Evolutionary conservation across 306 rosid genomes (phyloP), one percentile per base, ranked within the genome.

Genomic region (Acacia crassicarpa): DNA sequence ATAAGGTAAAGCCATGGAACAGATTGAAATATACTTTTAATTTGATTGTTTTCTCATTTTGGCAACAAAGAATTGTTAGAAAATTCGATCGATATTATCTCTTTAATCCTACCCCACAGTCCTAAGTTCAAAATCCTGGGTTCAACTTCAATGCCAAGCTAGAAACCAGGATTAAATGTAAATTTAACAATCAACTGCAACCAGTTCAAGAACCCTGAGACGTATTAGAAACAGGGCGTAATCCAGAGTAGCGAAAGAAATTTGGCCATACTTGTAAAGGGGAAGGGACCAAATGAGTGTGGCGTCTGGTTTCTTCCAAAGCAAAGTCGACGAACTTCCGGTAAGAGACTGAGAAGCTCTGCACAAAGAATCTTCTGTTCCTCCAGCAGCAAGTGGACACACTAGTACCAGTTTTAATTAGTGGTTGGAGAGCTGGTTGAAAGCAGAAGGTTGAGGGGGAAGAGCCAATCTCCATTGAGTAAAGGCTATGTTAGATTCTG

Each of bases 221-320:
- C 5, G 15, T 40, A 33, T 22, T 66, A 27, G 25, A 73, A 41
- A 78, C 45, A 13, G 25, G 22, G n/a, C 16, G 15, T 10, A 79
- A 59, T 38, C 59, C 23, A 79, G 38, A 69, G n/a, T 30, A 44
- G n/a, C 23, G n/a, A 13, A n/a, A 71, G 5, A 22, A 22, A n/a
- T n/a, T 8, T 0, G 19, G 32, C 7, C 5, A 38, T 59, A 85
- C 90, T 86, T 84, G 85, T 8, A 87, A 73, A 77, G 90, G 90
- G 8, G 90, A 87, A 59, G 90, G 81, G 77, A 73, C 35, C 83
- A 87, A 82, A 54, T 58, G 70, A 9, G 76, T 77, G 73, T 72
- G 86, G 79, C 75, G 78, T 66, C 5, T 76, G 56, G 90, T 87
- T 82, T 87, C 79, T 76, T 87, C 86, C 83, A 87, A 77, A 82